Percentiles rank a stretch among this genome's conserved stretches.
Evolutionary conservation across 2,329 filamentous ascomycete species (phyloP).

Genomic region (Amauroascus verrucosus): DNA sequence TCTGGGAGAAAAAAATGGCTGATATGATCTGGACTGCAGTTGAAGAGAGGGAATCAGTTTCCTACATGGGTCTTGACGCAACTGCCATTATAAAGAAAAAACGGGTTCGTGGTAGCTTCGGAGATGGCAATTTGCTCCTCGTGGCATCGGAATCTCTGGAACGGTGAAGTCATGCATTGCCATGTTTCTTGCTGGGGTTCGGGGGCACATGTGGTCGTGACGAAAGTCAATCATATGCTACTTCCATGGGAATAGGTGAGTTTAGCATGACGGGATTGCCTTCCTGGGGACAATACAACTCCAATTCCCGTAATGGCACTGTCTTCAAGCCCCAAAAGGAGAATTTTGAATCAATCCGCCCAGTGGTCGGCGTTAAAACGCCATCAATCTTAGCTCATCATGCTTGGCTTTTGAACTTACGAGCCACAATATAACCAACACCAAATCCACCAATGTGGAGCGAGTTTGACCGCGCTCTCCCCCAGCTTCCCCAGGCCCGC

Average conservation of each 20-base stretch:
- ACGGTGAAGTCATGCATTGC: slow-evolving; percentile 12
- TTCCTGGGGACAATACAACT: no score
- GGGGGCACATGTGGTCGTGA: neutral
- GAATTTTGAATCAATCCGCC: no score
- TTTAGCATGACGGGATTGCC: neutral
- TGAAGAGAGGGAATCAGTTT: neutral
- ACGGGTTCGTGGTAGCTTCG: neutral
- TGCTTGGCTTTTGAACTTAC: no score
- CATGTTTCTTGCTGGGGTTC: slow-evolving; percentile 5
- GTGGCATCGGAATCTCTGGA: slow-evolving; percentile 1
- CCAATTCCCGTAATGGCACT: no score
- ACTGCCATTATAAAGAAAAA: neutral
- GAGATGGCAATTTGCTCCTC: slow-evolving; percentile 2
- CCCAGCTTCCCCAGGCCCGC: no score
- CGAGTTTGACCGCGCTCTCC: no score
- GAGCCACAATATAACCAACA: no score
- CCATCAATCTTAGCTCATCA: no score
- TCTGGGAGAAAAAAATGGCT: no score
- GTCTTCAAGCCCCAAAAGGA: no score
- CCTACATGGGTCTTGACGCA: neutral
- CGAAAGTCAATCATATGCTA: neutral
- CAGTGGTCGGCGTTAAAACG: no score
- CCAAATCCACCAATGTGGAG: no score
- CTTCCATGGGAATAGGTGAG: neutral
- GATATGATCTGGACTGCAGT: neutral